Conservation (phyloP, 2,329 filamentous ascomycete species). For the Cercospora beticola region DNA sequence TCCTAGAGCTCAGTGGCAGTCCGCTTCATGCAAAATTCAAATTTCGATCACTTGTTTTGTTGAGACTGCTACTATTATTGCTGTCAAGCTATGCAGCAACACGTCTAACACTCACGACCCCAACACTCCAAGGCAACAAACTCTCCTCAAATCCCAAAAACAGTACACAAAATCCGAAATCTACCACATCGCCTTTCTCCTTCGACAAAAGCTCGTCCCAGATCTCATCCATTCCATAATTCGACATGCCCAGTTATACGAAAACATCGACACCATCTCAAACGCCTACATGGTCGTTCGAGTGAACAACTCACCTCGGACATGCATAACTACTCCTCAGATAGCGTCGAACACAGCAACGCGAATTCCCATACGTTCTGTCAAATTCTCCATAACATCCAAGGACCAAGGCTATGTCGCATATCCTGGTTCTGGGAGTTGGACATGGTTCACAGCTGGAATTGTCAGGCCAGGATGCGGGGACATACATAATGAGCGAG, state of each 20-base stretch:
- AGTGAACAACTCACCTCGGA: neutral
- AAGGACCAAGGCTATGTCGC: neutral
- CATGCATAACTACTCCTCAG: neutral
- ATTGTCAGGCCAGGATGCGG: neutral
- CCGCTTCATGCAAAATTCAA: neutral
- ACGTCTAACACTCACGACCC: neutral
- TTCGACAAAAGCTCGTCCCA: neutral
- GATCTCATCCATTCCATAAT: neutral
- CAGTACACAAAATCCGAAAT: neutral
- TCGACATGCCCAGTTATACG: neutral
- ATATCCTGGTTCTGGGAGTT: neutral
- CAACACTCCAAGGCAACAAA: neutral
- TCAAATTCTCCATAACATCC: neutral
- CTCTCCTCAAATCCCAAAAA: neutral
- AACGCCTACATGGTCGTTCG: neutral
- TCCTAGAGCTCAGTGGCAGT: neutral
- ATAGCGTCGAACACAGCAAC: neutral
- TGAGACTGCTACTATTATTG: neutral
- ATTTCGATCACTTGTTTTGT: neutral
- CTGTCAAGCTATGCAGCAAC: neutral
- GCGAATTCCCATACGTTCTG: neutral
- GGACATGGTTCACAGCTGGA: neutral
- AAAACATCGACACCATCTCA: neutral
- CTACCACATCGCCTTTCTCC: neutral
- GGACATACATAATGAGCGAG: neutral